Base-by-base conservation (phyloP, 768 basidiomycete genomes). In the Russula virescens region DNA sequence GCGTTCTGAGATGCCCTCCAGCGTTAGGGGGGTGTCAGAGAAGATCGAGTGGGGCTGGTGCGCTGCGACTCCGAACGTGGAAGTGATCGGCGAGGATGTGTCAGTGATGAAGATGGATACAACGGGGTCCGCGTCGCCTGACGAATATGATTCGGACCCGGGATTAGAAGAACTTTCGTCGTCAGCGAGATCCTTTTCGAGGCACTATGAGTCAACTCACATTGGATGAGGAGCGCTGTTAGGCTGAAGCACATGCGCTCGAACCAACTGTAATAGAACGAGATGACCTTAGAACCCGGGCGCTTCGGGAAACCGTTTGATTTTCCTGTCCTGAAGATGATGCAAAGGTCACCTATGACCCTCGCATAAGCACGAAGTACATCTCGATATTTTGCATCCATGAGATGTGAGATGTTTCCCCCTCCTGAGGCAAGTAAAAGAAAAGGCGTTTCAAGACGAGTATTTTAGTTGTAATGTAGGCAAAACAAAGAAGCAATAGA, bases 191-290 rank as follows among this genome's bases (percentile, higher is more conserved):
- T 3, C 38, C n/a, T 43, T 43, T 19, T 2, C 3, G 31, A 31
- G 9, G 16, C 26, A 19, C 3, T 19, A 19, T 43, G 18, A 18
- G 16, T 43, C 3, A 18, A 55, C 62, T 23, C 47, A 63, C 62
- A 53, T 48, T 59, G 58, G 28, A 59, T 59, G 7, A 55, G 16
- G n/a, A 63, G 26, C 16, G 62, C 52, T 26, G 26, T 18, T 5
- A 63, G 10, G 53, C 58, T 28, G 19, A 63, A 63, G 31, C 52
- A 59, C 25, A 31, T 38, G 21, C 52, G 57, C 40, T 63, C 62
- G 19, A 54, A 11, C 52, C 57, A 59, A 21, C 19, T 13, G 21
- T 48, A 49, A 16, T 48, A 21, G 8, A 40, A 59, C 3, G 28
- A 4, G 4, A 18, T 0, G 19, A 53, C 3, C 42, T 1, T 3